Base-by-base conservation (phyloP, 345 rosid genomes). In the Pistacia integerrima region DNA sequence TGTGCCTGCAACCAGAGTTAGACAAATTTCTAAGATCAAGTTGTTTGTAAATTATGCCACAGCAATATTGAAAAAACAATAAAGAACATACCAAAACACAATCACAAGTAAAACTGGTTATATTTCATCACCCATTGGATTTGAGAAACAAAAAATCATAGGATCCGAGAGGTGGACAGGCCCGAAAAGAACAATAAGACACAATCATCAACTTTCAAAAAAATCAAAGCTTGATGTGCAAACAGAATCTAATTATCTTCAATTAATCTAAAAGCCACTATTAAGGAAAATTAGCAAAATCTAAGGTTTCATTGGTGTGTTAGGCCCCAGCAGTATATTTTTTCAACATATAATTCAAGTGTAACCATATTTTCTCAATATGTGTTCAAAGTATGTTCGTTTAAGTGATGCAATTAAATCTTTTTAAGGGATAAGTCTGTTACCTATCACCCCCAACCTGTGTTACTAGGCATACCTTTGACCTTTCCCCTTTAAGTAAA, bases 1-100 rank as follows among this genome's bases (percentile, higher is more conserved):
- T 95, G 98, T 5, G 92, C 98, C 98, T 95, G 84, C 61, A 85
- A 80, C 51, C 64, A 79, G 48, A 70, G 17, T 13, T 28, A 36
- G 9, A 69, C 36, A 77, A 69, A 74, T 11, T 70, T 54, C 62
- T 51, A 67, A 84, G 44, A 57, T 55, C 55, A 64, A 35, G 11
- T 55, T 57, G 20, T 49, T 52, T 10, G 28, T 5, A 48, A 69
- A 30, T 49, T n/a, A 74, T 51, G 51, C 38, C 41, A 52, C 48
- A 16, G 59, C n/a, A 28, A 60, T 63, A 58, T 44, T 49, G 25
- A 35, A 49, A 70, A 70, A 67, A 30, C 30, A 75, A 74, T 11
- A 75, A 62, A 59, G 22, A 51, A 52, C 20, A 9, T 12, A 67
- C 66, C 25, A 46, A 12, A 66, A 58, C 17, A 46, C 5, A n/a